phyloP scores from a whole-genome alignment of 768 basidiomycete genomes.

The Neoboletus brunneissimus region DNA sequence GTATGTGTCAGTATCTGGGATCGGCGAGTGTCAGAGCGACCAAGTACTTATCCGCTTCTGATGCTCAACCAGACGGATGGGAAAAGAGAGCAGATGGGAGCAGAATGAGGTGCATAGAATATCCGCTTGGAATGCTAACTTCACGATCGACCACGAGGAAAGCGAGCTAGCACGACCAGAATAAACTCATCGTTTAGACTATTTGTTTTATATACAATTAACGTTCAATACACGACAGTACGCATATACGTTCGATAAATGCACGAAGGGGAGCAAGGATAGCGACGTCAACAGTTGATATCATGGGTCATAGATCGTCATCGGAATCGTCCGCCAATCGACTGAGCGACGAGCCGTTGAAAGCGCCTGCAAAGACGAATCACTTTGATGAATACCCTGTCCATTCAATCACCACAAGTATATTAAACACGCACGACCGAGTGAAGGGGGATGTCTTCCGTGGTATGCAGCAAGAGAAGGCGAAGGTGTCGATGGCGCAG shows the following conservation, averaged over 20 bases:
- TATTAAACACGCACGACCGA: slow-evolving; percentile 33
- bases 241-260: slow-evolving; percentile 10
- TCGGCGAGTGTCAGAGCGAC: too few species aligned
- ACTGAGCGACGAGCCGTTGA: slow-evolving; percentile 29
- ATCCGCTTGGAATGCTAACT: too few species aligned
- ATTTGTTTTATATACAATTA: slow-evolving; percentile 1
- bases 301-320: slow-evolving; percentile 22
- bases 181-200: background rate
- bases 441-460: slow-evolving; percentile 35
- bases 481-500: slow-evolving; percentile 34
- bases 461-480: slow-evolving; percentile 41
- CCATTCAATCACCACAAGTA: background rate
- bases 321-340: slow-evolving; percentile 29
- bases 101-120: too few species aligned
- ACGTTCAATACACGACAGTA: background rate
- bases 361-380: slow-evolving; percentile 20
- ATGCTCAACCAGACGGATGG: too few species aligned
- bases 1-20: too few species aligned
- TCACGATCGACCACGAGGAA: too few species aligned
- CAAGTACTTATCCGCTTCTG: too few species aligned
- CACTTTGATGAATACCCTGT: background rate
- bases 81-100: too few species aligned
- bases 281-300: background rate
- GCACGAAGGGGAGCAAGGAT: slow-evolving; percentile 1
- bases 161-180: background rate